phyloP scores from a whole-genome alignment of 306 rosid species.

The Castanospermum australe region DNA sequence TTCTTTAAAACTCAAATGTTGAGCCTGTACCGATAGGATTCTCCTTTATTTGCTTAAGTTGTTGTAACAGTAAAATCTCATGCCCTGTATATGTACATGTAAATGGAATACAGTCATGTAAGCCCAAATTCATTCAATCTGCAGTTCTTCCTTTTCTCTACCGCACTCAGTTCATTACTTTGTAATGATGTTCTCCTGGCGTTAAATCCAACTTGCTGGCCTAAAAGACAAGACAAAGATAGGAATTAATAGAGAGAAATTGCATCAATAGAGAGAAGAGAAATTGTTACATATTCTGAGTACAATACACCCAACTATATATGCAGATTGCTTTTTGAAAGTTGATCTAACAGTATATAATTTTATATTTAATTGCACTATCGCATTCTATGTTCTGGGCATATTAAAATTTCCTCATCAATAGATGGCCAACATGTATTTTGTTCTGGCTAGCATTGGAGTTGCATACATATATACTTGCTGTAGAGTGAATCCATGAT shows the following conservation, averaged over 20 bases:
- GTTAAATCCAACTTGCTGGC: not conserved
- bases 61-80: not conserved
- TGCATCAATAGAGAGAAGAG: not conserved
- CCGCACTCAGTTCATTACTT: too few relatives aligned
- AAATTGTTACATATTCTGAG: not conserved
- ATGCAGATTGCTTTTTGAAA: not conserved
- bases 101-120: too few relatives aligned
- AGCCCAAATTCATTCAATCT: too few relatives aligned
- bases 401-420: not conserved
- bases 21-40: not conserved
- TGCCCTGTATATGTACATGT: too few relatives aligned
- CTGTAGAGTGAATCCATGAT: constrained; percentile 20
- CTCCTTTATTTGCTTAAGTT: not conserved
- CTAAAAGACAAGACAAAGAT: not conserved
- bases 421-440: not conserved
- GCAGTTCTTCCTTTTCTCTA: too few relatives aligned
- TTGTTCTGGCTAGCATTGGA: not conserved
- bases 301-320: not conserved
- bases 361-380: not conserved
- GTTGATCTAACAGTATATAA: not conserved
- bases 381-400: not conserved
- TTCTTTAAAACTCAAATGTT: not conserved
- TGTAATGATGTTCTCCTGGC: too few relatives aligned
- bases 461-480: not conserved
- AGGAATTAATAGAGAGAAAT: not conserved